Base-by-base conservation (phyloP, 768 basidiomycete species). In the Gymnopilus dilepis region DNA sequence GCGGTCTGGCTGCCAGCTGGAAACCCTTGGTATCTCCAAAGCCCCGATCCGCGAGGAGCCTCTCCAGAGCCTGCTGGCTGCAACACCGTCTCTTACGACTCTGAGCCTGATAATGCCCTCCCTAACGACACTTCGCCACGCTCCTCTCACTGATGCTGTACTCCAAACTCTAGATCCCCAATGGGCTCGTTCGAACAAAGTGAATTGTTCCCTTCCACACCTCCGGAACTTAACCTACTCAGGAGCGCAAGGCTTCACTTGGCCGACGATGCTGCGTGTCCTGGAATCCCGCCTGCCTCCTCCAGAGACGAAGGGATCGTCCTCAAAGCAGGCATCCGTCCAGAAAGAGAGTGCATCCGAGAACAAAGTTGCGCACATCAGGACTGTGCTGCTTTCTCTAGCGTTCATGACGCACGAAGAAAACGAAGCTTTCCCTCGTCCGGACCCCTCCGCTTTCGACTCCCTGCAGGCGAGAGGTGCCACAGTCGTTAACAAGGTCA, bases 1-100 rank as follows among this genome's bases (percentile, higher is more conserved):
- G 38, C 55, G 60, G 4, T 68, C 67, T 19, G 55, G 33, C 15
- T 68, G 67, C 41, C 13, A 48, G 8, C 33, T 68, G 21, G 56
- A 66, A 26, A 55, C 51, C 4, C 61, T 68, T 2, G 28, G 37
- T 4, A 37, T 68, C 17, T 42, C 43, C 12, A 53, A 64, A 26
- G 54, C 64, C 22, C 54, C 65, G 1, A 28, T 66, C 3, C 58
- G 58, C 22, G 65, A 66, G 41, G 56, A 61, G 19, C 50, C 56
- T n/a, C 45, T 68, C 33, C 61, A 58, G 43, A 51, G 37, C 26
- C 21, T 62, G n/a, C 51, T 62, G 9, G 31, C 61, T 28, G 40
- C 51, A 26, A 28, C 58, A 11, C 56, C 61, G 9, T 58, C 61
- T 0, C 34, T 62, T n/a, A 58, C 38, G 17, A 38, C 56, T 6